Conservation (phyloP, 108 stramenopile genomes). For the Mayamaea pseudoterrestris region DNA sequence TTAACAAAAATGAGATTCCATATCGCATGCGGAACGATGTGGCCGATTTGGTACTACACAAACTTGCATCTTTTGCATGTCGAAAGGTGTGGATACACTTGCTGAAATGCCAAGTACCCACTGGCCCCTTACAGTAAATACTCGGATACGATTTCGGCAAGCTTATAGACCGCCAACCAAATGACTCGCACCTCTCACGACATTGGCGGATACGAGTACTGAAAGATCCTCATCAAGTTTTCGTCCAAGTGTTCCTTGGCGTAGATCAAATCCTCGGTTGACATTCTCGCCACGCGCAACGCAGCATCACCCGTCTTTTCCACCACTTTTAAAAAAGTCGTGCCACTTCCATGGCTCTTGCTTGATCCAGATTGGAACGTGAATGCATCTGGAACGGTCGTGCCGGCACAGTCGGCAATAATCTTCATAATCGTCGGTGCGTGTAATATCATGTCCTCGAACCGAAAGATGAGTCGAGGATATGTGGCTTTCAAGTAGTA, state of each 20-base stretch:
- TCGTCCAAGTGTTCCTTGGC: slow-evolving; percentile 28
- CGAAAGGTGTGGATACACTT: too few relatives aligned
- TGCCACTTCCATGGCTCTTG: slow-evolving; percentile 5
- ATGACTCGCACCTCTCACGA: too few relatives aligned
- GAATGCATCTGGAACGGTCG: neutral
- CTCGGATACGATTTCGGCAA: too few relatives aligned
- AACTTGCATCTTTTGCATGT: too few relatives aligned
- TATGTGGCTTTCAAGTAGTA: slow-evolving; percentile 56
- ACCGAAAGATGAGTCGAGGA: neutral
- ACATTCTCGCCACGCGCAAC: slow-evolving; percentile 11
- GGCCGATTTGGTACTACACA: too few relatives aligned
- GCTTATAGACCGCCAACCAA: too few relatives aligned
- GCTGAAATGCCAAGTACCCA: too few relatives aligned
- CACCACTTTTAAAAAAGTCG: neutral
- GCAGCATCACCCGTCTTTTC: neutral
- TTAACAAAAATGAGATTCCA: too few relatives aligned
- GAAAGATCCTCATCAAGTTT: slow-evolving; percentile 54
- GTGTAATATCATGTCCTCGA: neutral
- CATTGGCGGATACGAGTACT: too few relatives aligned
- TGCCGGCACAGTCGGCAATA: slow-evolving; percentile 1
- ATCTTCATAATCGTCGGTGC: neutral
- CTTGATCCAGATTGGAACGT: neutral
- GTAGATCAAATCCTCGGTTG: slow-evolving; percentile 40
- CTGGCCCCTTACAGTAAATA: too few relatives aligned
- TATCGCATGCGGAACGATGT: too few relatives aligned